Evolutionary conservation across 202 grass and related monocot species (phyloP).

Genomic region (Bolboschoenoplectus hybrid): DNA sequence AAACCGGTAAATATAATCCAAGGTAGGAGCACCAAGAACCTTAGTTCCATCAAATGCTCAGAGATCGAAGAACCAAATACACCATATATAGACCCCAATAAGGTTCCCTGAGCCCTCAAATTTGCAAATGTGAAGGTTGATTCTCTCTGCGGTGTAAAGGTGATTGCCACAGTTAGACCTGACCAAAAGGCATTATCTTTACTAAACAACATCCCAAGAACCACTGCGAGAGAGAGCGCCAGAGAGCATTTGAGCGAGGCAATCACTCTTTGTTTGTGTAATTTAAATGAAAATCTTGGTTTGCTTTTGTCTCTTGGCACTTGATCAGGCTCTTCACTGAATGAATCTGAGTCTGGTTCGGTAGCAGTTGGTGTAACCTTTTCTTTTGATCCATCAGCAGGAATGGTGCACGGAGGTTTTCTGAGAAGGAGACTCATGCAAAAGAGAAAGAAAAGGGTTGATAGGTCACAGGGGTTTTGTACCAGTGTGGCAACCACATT

Average conservation of each 20-base stretch:
- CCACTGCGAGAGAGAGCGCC: conserved; percentile 63
- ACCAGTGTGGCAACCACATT: background rate
- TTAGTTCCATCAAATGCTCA: conserved; percentile 73
- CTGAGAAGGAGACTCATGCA: conserved; percentile 54
- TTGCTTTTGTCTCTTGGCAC: conserved; percentile 19
- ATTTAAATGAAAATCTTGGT: background rate
- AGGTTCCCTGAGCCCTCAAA: conserved; percentile 65
- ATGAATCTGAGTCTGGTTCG: conserved; percentile 27
- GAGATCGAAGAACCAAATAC: conserved; percentile 52
- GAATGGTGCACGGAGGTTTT: background rate
- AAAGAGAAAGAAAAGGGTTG: conserved; percentile 67
- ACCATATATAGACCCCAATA: conserved; percentile 69
- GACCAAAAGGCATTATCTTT: conserved; percentile 78
- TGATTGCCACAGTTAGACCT: conserved; percentile 78
- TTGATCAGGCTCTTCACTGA: conserved; percentile 14
- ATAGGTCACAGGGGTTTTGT: conserved; percentile 38
- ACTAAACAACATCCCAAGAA: conserved; percentile 78
- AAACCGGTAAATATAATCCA: conserved; percentile 69
- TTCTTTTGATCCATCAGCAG: background rate
- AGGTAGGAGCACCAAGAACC: conserved; percentile 67
- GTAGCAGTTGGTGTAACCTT: conserved; percentile 41
- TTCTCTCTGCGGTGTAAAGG: conserved; percentile 50
- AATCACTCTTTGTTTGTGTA: conserved; percentile 41
- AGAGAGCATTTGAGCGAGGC: conserved; percentile 61
- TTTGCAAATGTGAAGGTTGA: conserved; percentile 60